Conservation (phyloP, 2,329 filamentous ascomycete genomes). For the Hymenoscyphus occultus region DNA sequence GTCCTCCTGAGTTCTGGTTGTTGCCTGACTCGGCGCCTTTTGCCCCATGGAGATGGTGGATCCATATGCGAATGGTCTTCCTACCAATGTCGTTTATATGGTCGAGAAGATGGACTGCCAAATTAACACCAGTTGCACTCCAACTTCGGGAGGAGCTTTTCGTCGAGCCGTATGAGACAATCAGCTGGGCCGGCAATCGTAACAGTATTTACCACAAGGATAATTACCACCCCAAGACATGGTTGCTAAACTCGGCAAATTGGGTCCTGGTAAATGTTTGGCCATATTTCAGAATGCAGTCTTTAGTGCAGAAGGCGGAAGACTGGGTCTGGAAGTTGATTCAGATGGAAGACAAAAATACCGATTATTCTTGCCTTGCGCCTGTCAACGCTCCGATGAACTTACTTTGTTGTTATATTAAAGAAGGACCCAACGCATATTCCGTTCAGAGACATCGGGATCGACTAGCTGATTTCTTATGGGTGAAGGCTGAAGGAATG, state of each 20-base stretch:
- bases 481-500: conserved; percentile 92
- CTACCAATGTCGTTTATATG: conserved; percentile 88
- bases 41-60: conserved; percentile 94
- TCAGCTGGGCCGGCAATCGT: conserved; percentile 73
- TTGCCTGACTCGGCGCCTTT: conserved; percentile 88
- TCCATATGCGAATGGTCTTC: conserved; percentile 97
- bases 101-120: conserved; percentile 76
- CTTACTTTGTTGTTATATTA: conserved; percentile 78
- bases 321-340: conserved; percentile 80
- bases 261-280: conserved; percentile 77
- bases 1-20: conserved; percentile 91
- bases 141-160: conserved; percentile 80
- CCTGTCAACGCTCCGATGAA: conserved; percentile 93
- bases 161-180: conserved; percentile 70
- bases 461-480: conserved; percentile 79
- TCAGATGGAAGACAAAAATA: conserved; percentile 90
- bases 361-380: conserved; percentile 78
- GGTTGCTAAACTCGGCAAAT: conserved; percentile 75
- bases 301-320: conserved; percentile 69
- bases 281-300: conserved; percentile 67
- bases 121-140: conserved; percentile 69
- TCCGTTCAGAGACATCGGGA: conserved; percentile 76
- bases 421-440: conserved; percentile 72
- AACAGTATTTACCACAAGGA: conserved; percentile 78
- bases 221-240: conserved; percentile 91